A percentile compares a stretch with the other conserved stretches of the same genome.
Conservation (phyloP, 1,139 yeast species). For the Wickerhamomyces sp. region DNA sequence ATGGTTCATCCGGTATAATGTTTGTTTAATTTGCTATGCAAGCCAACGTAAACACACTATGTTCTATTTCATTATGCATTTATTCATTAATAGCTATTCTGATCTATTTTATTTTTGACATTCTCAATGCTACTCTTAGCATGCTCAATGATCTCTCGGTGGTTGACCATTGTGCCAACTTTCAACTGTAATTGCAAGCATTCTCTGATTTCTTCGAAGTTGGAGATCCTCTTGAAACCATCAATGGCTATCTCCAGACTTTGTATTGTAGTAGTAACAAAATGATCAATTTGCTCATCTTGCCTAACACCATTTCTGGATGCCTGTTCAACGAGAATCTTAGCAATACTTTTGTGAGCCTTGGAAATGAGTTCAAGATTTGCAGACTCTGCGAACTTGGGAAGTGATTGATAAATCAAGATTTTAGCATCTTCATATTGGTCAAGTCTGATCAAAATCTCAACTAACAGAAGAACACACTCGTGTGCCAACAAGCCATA, state of each 20-base stretch:
- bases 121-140: slow-evolving; percentile 31
- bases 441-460: slow-evolving; percentile 34
- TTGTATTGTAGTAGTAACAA: slow-evolving; percentile 26
- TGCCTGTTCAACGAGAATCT: slow-evolving; percentile 18
- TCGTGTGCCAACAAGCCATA: slow-evolving; percentile 36
- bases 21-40: no score
- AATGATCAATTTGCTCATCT: slow-evolving; percentile 3
- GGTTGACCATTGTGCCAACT: slow-evolving; percentile 23
- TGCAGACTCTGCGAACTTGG: slow-evolving; percentile 34
- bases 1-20: neutral
- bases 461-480: slow-evolving; percentile 36
- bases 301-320: neutral
- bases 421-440: slow-evolving; percentile 34
- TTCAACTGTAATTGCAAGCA: slow-evolving; percentile 24
- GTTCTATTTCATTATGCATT: no score
- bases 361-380: slow-evolving; percentile 33
- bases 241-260: slow-evolving; percentile 38
- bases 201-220: slow-evolving; percentile 33
- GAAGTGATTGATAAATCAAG: slow-evolving; percentile 35
- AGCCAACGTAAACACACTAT: no score
- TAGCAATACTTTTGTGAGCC: slow-evolving; percentile 37
- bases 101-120: slow-evolving; percentile 18
- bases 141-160: slow-evolving; percentile 32
- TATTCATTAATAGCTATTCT: slow-evolving; percentile 1
- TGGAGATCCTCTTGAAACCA: slow-evolving; percentile 36